Base-by-base conservation (phyloP, 352 stramenopile genomes). In the Thraustotheca clavata region DNA sequence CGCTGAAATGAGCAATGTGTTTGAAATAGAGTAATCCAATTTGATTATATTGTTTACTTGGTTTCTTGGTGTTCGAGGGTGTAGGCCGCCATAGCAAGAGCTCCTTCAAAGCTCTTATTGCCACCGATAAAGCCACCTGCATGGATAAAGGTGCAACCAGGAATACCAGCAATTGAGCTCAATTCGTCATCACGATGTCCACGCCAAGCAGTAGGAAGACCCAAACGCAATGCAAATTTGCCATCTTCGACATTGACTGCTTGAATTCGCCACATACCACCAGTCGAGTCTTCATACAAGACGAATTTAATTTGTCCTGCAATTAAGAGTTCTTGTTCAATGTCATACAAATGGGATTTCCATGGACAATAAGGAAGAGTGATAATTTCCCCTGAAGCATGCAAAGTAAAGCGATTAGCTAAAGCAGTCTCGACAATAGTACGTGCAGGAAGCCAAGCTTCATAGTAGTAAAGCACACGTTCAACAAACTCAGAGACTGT, bases 111-210 rank as follows among this genome's bases (percentile, higher is more conserved):
- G 35, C 80, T 98, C 50, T 89, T 86, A 79, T 99, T 98, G 62
- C 96, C 97, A 12, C 97, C 97, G 62, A 99, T 99, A 76, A 99
- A 99, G 35, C 97, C 97, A n/a, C 88, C 90, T 4, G 91, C 95
- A 79, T 99, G 97, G 65, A 98, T 90, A 73, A 99, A 99, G 3
- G 89, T 97, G 76, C 87, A 96, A 62, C 89, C 96, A 18, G 85
- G 73, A 70, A 99, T 98, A 24, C 95, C 96, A 1, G 84, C 71
- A 11, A 94, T 68, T 8, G 69, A 65, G 31, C 76, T 88, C 32
- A 99, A 77, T 59, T 98, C 91, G 22, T 90, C 83, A 76, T 99
- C 89, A 31, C 97, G 79, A 24, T 99, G 71, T 29, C 97, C 96
- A 60, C 96, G 83, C 96, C 96, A 99, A 26, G 85, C 75, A 16